Evolutionary conservation across 2,329 filamentous ascomycete genomes (phyloP).

Genomic region (Coniochaeta prunicola): DNA sequence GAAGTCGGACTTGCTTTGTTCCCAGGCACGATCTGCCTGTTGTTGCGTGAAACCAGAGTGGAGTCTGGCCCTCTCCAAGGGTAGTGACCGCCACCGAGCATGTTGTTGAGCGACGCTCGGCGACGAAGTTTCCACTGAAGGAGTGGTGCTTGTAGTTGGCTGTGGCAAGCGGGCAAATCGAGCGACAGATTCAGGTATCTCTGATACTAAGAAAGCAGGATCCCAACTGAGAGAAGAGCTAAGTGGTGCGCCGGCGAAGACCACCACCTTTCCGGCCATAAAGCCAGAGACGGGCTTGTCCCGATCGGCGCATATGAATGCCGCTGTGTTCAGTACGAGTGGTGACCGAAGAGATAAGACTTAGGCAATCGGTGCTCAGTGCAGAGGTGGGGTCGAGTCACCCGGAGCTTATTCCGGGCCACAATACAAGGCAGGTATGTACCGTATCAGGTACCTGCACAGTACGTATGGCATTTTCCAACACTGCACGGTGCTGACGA

Average conservation of each 20-base stretch:
- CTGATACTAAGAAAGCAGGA: constrained; percentile 38
- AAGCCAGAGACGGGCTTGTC: not conserved
- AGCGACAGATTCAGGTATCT: constrained; percentile 33
- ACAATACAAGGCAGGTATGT: no score
- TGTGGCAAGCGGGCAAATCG: constrained; percentile 24
- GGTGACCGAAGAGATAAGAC: no score
- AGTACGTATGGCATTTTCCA: no score
- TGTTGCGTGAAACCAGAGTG: constrained; percentile 46
- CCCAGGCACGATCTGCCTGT: constrained; percentile 26
- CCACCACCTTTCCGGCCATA: constrained; percentile 23
- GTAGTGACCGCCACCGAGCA: constrained; percentile 47
- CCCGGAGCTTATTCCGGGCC: not conserved
- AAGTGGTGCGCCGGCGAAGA: constrained; percentile 51
- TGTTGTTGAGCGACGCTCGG: constrained; percentile 7
- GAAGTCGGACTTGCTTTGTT: constrained; percentile 31
- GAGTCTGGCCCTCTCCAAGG: constrained; percentile 37
- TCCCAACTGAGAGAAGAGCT: constrained; percentile 46
- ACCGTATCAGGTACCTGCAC: no score
- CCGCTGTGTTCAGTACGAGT: no score
- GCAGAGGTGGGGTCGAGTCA: not conserved
- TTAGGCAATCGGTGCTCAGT: no score
- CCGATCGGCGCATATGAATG: not conserved
- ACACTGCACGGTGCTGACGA: no score
- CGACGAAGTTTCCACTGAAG: not conserved
- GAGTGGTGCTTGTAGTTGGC: constrained; percentile 10